Conservation (phyloP, 345 rosid species). For the Cochlearia excelsa region DNA sequence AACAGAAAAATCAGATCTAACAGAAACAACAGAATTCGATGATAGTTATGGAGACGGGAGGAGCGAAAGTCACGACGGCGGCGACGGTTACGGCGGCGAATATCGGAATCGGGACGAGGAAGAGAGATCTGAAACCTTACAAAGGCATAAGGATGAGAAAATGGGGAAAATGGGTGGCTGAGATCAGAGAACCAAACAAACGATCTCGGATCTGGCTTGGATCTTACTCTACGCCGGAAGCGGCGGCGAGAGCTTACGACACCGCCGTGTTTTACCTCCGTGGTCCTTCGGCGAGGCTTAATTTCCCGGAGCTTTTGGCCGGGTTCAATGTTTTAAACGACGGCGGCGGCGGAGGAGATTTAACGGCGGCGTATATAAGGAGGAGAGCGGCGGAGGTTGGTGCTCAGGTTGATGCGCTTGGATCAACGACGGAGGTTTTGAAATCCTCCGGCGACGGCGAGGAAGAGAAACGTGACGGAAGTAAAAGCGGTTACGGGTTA, state of each 20-base stretch:
- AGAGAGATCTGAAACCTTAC: conserved; percentile 50
- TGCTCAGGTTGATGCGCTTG: conserved; percentile 82
- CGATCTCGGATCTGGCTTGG: conserved; percentile 97
- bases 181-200: conserved; percentile 92
- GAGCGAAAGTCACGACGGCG: not conserved
- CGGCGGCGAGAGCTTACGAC: conserved; percentile 97
- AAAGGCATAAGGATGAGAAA: conserved; percentile 98
- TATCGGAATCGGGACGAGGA: conserved; percentile 36
- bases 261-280: conserved; percentile 85
- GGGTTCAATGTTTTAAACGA: conserved; percentile 17
- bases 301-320: conserved; percentile 72
- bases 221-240: conserved; percentile 84
- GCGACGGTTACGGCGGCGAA: conserved; percentile 38
- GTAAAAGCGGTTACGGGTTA: conserved; percentile 35
- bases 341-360: conserved; percentile 37
- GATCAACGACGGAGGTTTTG: conserved; percentile 35
- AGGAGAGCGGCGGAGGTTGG: conserved; percentile 94
- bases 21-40: no score
- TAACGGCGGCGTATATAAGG: conserved; percentile 85
- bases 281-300: conserved; percentile 89
- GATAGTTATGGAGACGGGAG: no score
- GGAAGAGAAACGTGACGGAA: conserved; percentile 11
- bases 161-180: conserved; percentile 99
- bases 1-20: no score
- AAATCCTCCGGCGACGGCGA: conserved; percentile 24